Evolutionary conservation across 2,329 filamentous ascomycete species (phyloP).

Genomic region (Colletotrichum coccodes): DNA sequence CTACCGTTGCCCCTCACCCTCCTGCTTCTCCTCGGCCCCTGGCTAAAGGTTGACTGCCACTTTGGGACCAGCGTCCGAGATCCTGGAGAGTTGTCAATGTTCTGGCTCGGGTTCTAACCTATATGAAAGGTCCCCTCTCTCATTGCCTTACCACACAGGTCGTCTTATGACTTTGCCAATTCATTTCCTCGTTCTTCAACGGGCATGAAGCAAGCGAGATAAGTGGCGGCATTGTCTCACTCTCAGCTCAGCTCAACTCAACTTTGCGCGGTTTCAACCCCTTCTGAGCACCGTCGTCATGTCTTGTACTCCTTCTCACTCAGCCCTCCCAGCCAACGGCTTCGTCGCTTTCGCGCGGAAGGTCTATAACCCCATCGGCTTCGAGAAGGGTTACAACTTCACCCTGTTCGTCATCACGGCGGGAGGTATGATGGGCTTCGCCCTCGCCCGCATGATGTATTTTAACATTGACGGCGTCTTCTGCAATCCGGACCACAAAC

Average conservation of each 20-base stretch:
- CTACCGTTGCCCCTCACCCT: neutral
- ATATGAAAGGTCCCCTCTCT: neutral
- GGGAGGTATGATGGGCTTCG: constrained; percentile 58
- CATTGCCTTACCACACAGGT: neutral
- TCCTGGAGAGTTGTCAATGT: neutral
- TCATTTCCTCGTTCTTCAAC: constrained; percentile 14
- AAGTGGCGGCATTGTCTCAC: constrained; percentile 10
- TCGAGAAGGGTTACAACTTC: constrained; percentile 68
- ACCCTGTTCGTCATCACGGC: constrained; percentile 60
- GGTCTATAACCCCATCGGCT: constrained; percentile 61
- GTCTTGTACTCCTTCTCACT: constrained; percentile 1
- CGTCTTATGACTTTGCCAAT: neutral
- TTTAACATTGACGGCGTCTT: constrained; percentile 53
- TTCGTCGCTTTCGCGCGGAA: constrained; percentile 36
- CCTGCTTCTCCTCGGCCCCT: neutral
- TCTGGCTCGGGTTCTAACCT: neutral
- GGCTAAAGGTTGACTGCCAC: neutral
- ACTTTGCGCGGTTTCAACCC: neutral
- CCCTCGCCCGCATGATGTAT: constrained; percentile 58
- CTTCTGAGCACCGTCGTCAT: neutral
- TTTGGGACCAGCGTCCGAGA: neutral
- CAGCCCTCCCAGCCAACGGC: constrained; percentile 30
- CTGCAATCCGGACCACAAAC: constrained; percentile 39
- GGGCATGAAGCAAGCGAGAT: constrained; percentile 11
- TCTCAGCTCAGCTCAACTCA: neutral